These are phyloP conservation scores for Penicillium arizonense DNA, from an alignment of 495 filamentous ascomycete genomes.

Conservation along the genomic window DNA sequence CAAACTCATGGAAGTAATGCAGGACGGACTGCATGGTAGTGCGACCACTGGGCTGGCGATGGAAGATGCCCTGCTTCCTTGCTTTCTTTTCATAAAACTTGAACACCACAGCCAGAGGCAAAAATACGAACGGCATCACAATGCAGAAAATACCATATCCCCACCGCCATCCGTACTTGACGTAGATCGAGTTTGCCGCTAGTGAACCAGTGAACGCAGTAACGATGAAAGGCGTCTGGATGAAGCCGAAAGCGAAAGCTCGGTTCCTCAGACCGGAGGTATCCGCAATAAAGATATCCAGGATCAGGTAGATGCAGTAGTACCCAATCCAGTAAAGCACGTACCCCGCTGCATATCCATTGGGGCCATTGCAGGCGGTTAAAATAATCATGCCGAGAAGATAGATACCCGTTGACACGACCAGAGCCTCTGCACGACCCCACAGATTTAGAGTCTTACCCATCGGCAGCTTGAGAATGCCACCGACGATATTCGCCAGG, in stretches of 20 bases:
- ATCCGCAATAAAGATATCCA: slow-evolving; percentile 64
- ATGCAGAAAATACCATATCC: slow-evolving; percentile 62
- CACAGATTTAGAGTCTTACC: slow-evolving; percentile 69
- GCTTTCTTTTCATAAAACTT: slow-evolving; percentile 60
- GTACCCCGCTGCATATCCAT: slow-evolving; percentile 47
- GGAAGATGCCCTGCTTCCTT: slow-evolving; percentile 35
- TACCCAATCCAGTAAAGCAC: slow-evolving; percentile 58
- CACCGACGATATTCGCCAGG: slow-evolving; percentile 55
- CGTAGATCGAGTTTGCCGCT: slow-evolving; percentile 41
- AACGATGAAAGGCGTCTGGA: slow-evolving; percentile 53
- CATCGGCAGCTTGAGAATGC: slow-evolving; percentile 63
- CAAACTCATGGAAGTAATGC: slow-evolving; percentile 61
- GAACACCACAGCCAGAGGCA: slow-evolving; percentile 51
- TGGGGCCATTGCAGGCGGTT: slow-evolving; percentile 43
- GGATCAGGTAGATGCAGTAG: slow-evolving; percentile 54
- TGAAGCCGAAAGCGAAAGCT: slow-evolving; percentile 58
- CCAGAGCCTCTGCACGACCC: slow-evolving; percentile 57
- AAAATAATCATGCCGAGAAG: slow-evolving; percentile 47
- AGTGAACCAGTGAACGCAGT: slow-evolving; percentile 45
- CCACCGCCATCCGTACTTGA: slow-evolving; percentile 59
- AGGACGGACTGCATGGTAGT: slow-evolving; percentile 45
- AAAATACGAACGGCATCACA: slow-evolving; percentile 49
- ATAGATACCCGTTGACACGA: slow-evolving; percentile 35
- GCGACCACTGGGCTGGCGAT: slow-evolving; percentile 37
- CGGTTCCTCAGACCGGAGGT: slow-evolving; percentile 61